Conservation (phyloP, 2,329 filamentous ascomycete genomes). For the Talaromyces sp. region DNA sequence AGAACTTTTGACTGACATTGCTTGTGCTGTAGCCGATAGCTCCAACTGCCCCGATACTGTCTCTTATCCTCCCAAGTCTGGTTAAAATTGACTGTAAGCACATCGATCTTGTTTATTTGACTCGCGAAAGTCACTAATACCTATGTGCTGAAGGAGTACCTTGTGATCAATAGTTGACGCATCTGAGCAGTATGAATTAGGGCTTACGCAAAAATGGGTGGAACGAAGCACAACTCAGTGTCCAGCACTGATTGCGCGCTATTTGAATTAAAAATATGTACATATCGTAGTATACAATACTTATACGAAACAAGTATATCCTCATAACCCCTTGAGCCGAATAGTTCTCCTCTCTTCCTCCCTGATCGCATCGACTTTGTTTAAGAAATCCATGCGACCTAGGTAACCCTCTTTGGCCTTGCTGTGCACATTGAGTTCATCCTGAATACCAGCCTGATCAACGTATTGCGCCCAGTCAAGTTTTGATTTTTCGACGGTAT, state of each 20-base stretch:
- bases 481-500: conserved; percentile 64
- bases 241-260: background rate
- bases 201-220: background rate
- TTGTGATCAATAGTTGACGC: too few species aligned
- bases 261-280: conserved; percentile 15
- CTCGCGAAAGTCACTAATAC: background rate
- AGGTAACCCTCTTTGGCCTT: conserved; percentile 62
- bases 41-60: conserved; percentile 63
- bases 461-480: conserved; percentile 65
- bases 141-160: too few species aligned
- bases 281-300: conserved; percentile 14
- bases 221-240: background rate
- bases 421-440: conserved; percentile 60
- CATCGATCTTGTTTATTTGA: background rate
- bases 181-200: background rate
- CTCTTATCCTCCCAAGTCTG: conserved; percentile 55
- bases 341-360: conserved; percentile 56
- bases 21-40: conserved; percentile 45
- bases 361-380: conserved; percentile 53
- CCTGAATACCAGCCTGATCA: conserved; percentile 58
- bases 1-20: background rate
- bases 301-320: background rate
- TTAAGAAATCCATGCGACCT: conserved; percentile 61
- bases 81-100: background rate
- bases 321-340: conserved; percentile 44